These are phyloP conservation scores for Calocera cornea DNA, from an alignment of 768 basidiomycete genomes.

Conservation along the genomic window DNA sequence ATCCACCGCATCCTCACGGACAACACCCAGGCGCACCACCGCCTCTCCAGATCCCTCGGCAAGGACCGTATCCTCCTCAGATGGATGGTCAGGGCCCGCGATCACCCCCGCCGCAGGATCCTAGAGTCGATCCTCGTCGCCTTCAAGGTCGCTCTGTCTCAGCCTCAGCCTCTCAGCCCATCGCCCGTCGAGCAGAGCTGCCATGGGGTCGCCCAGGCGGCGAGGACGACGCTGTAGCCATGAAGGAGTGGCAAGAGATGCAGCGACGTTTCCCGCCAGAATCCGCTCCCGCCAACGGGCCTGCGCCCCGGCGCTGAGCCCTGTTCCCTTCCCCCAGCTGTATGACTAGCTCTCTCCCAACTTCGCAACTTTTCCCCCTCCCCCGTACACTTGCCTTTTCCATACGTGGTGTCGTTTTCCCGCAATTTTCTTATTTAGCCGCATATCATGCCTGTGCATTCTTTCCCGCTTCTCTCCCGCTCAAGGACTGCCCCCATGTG, in stretches of 20 bases:
- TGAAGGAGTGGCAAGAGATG: constrained; percentile 3
- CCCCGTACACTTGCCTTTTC: not conserved
- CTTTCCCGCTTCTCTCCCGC: not conserved
- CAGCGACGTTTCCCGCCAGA: not conserved
- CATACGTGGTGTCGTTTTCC: not conserved
- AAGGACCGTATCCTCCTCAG: not conserved
- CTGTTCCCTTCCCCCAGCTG: not conserved
- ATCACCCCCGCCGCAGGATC: not conserved
- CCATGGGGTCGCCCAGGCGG: not conserved
- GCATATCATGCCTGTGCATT: not conserved
- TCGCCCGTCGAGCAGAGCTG: not conserved
- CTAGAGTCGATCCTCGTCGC: not conserved
- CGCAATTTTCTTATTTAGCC: not conserved
- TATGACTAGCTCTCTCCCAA: not conserved
- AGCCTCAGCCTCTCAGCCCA: not conserved
- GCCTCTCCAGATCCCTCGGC: not conserved
- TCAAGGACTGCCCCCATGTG: not conserved
- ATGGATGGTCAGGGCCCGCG: not conserved
- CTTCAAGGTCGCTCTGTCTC: not conserved
- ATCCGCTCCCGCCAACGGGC: not conserved
- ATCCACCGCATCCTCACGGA: not conserved
- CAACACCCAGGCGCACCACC: not conserved
- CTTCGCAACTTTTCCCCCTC: not conserved
- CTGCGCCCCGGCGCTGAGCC: not conserved
- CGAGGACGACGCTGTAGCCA: not conserved